Base-by-base conservation (phyloP, 352 stramenopile species). In the Pythium volutum region DNA sequence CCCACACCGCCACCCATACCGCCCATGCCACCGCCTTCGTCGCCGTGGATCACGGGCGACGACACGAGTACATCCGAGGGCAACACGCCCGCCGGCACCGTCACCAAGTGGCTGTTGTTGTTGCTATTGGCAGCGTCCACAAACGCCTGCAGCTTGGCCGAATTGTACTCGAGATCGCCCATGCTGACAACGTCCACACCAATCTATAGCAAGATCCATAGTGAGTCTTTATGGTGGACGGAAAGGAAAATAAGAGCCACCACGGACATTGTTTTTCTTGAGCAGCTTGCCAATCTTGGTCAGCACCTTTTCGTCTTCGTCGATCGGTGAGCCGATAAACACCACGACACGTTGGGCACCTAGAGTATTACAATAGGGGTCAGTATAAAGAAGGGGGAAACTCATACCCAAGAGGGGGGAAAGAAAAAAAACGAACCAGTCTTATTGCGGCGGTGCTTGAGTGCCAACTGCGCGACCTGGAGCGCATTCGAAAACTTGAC, bases 391-490 rank as follows among this genome's bases (percentile, higher is more conserved):
- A n/a, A n/a, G n/a, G 29, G 45, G 11, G 7, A 38, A 45, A 52
- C 7, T 36, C 9, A 64, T 43, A 46, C 4, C 2, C 15, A 14
- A 38, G n/a, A 39, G 39, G 12, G n/a, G 8, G 58, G 55, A 22
- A 16, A 9, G 14, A 36, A 51, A 9, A 25, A 7, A 39, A 46
- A 45, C 45, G 62, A 62, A 73, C 96, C 97, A 51, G 98, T 98
- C 81, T 99, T 99, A 73, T 99, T 99, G 50, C 93, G 83, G 41
- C 97, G 89, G 75, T 99, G 96, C 75, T 99, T 99, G 54, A 99
- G 82, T 18, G 97, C 97, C 34, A 99, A 76, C 65, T 96, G 91
- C 9, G 96, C 96, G 38, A 99, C 96, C 73, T 99, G 95, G 26
- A 99, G 91, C 46, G 85, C 87, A 31, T 97, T 96, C n/a, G 91